Conservation (phyloP, 2,329 filamentous ascomycete genomes). For the Trichophyton mentagrophytes region DNA sequence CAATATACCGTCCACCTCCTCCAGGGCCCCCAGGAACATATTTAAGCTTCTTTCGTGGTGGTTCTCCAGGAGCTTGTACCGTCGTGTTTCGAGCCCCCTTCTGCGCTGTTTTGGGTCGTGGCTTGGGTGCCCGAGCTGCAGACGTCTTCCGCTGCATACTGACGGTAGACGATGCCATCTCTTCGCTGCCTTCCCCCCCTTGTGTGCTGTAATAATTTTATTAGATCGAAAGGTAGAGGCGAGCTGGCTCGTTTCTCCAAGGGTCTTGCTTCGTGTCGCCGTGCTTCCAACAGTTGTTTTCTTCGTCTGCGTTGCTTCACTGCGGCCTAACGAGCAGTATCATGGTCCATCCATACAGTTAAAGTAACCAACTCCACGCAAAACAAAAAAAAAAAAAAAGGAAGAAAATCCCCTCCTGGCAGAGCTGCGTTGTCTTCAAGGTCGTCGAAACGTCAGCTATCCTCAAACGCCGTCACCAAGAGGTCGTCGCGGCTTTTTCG, state of each 20-base stretch:
- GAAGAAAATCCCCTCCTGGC: neutral
- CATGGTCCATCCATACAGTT: neutral
- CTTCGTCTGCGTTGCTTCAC: neutral
- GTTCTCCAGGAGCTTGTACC: constrained; percentile 36
- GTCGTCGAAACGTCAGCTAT: neutral
- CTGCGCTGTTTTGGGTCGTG: constrained; percentile 21
- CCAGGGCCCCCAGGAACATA: constrained; percentile 81
- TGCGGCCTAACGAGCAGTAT: neutral
- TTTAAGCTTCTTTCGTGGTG: constrained; percentile 55
- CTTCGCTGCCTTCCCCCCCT: neutral
- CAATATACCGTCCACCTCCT: constrained; percentile 72
- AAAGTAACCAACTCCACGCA: neutral
- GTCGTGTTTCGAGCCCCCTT: constrained; percentile 22
- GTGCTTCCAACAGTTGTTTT: neutral
- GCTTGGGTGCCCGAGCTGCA: constrained; percentile 19
- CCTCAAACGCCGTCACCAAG: neutral
- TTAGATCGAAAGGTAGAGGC: neutral
- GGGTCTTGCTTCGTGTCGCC: neutral
- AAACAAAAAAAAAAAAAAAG: no score
- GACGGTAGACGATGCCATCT: constrained; percentile 19
- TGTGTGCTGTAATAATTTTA: neutral
- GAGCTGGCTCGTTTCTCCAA: neutral
- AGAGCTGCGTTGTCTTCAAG: neutral
- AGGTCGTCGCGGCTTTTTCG: neutral
- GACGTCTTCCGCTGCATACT: constrained; percentile 17